phyloP scores from a whole-genome alignment of 1,284 basidiomycete species.

The Tilletiaria anomala region DNA sequence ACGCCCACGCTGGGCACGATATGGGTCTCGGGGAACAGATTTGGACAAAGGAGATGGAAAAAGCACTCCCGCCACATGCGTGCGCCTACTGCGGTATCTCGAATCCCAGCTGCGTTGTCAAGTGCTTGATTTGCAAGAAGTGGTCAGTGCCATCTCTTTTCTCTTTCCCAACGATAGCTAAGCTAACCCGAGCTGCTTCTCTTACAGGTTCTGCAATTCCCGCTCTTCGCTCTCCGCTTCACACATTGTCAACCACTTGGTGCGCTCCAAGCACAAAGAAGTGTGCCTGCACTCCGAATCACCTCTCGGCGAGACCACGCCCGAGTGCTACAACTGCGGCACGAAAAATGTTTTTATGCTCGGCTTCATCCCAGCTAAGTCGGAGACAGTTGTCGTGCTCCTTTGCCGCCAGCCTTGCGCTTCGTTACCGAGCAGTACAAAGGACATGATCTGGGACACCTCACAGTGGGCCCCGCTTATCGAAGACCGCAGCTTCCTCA shows the following conservation, averaged over 20 bases:
- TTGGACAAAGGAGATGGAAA: slow-evolving; percentile 54
- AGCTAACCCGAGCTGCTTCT: not conserved
- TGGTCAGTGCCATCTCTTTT: too few relatives aligned
- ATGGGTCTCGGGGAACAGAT: not conserved
- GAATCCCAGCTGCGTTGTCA: slow-evolving; percentile 89
- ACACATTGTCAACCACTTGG: slow-evolving; percentile 97
- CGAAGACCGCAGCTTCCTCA: slow-evolving; percentile 91
- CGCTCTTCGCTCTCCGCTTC: slow-evolving; percentile 83
- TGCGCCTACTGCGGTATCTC: slow-evolving; percentile 84
- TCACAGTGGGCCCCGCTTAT: slow-evolving; percentile 96
- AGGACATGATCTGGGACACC: slow-evolving; percentile 97
- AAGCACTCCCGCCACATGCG: slow-evolving; percentile 48
- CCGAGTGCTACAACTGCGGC: slow-evolving; percentile 94
- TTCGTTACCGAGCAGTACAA: slow-evolving; percentile 59
- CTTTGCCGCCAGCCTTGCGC: slow-evolving; percentile 98
- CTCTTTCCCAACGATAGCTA: not conserved
- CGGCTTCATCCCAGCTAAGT: slow-evolving; percentile 97
- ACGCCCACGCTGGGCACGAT: slow-evolving; percentile 32
- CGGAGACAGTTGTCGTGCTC: slow-evolving; percentile 95
- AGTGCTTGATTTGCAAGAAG: slow-evolving; percentile 86
- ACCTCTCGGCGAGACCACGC: slow-evolving; percentile 87
- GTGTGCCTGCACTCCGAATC: slow-evolving; percentile 90
- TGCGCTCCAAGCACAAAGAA: slow-evolving; percentile 97
- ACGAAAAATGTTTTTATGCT: slow-evolving; percentile 99
- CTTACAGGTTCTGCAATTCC: slow-evolving; percentile 90